Conservation (phyloP, 345 rosid genomes). For the Gossypioides kirkii region DNA sequence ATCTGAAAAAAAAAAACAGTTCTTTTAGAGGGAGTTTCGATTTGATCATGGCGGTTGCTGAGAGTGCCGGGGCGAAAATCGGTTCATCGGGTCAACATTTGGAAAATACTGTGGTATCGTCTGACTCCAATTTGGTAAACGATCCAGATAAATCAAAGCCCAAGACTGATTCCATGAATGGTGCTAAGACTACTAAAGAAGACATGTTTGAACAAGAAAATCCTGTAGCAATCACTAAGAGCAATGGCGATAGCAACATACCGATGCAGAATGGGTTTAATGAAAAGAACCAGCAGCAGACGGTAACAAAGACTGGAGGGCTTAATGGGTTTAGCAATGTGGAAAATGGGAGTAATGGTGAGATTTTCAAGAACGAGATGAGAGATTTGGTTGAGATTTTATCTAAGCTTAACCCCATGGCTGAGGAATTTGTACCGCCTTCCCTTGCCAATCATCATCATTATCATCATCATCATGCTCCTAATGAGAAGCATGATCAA, state of each 20-base stretch:
- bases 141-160: conserved; percentile 51
- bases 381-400: conserved; percentile 72
- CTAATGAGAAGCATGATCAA: conserved; percentile 12
- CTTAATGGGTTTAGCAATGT: conserved; percentile 21
- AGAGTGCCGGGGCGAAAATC: conserved; percentile 76
- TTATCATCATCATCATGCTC: neutral
- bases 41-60: conserved; percentile 89
- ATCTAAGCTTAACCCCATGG: conserved; percentile 93
- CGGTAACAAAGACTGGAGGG: conserved; percentile 25
- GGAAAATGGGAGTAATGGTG: conserved; percentile 21
- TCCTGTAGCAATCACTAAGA: conserved; percentile 12
- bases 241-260: conserved; percentile 24
- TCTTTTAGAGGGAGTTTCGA: conserved; percentile 2
- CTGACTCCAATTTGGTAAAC: conserved; percentile 38
- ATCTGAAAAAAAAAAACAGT: conserved; percentile 17
- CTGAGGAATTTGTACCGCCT: conserved; percentile 89
- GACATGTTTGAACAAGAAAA: conserved; percentile 25
- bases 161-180: conserved; percentile 31
- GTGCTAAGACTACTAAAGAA: conserved; percentile 19
- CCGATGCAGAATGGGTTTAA: conserved; percentile 35
- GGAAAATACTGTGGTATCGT: conserved; percentile 48
- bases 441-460: conserved; percentile 36
- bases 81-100: conserved; percentile 62
- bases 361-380: conserved; percentile 49
- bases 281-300: conserved; percentile 21